These are phyloP conservation scores for Mycotypha africana DNA, from an alignment of 371 early-diverging fungal genomes.

Conservation along the genomic window DNA sequence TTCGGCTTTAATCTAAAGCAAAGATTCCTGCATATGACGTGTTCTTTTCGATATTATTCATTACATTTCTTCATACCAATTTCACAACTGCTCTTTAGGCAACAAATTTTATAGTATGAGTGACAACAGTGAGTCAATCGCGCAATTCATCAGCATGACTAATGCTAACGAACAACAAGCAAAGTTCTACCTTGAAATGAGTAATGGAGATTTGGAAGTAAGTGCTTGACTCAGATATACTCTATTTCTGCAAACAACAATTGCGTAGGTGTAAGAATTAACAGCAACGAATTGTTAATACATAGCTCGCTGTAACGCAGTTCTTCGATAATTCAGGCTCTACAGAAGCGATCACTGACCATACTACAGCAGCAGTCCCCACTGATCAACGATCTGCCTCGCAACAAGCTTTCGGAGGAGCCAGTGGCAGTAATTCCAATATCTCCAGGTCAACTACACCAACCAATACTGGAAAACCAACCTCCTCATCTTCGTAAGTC, in stretches of 20 bases:
- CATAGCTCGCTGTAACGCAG: slow-evolving; percentile 20
- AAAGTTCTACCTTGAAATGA: slow-evolving; percentile 67
- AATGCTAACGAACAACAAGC: slow-evolving; percentile 56
- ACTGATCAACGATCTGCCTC: no score
- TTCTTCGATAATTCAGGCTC: slow-evolving; percentile 17
- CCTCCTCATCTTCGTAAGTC: slow-evolving; percentile 6
- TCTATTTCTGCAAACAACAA: background rate
- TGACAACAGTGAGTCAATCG: slow-evolving; percentile 53
- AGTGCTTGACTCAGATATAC: background rate
- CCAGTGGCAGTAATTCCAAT: background rate
- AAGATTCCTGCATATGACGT: no score
- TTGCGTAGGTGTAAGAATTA: no score
- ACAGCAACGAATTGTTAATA: background rate
- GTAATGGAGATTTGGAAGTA: slow-evolving; percentile 73
- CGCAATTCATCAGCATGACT: slow-evolving; percentile 57
- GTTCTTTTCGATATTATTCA: no score
- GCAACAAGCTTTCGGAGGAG: no score
- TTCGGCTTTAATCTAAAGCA: no score
- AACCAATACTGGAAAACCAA: slow-evolving; percentile 5
- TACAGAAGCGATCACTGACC: background rate
- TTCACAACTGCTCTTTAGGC: no score
- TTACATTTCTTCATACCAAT: no score
- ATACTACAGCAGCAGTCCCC: background rate
- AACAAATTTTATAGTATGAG: no score
- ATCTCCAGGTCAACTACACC: slow-evolving; percentile 5